phyloP scores from a whole-genome alignment of 352 stramenopile genomes.

The Chrysophaeum taylorii region DNA sequence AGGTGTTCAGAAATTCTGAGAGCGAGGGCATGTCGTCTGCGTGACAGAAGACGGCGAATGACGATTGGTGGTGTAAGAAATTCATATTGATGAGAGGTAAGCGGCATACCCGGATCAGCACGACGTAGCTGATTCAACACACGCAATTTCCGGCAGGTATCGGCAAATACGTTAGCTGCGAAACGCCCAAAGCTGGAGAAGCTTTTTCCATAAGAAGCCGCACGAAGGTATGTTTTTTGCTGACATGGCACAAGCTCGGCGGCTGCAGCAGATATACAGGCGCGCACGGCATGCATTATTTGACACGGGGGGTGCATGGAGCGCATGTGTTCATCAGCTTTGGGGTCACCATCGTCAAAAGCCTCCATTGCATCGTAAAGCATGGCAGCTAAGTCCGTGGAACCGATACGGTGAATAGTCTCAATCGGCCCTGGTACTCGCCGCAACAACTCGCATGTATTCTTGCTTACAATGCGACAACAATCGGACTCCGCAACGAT shows the following conservation, averaged over 20 bases:
- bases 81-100: background rate
- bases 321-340: constrained; percentile 1
- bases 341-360: background rate
- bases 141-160: background rate
- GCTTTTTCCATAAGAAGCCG: background rate
- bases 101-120: background rate
- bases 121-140: background rate
- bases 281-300: background rate
- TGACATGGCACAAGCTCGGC: background rate
- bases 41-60: background rate
- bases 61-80: background rate
- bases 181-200: background rate
- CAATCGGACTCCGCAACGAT: background rate
- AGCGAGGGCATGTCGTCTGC: background rate
- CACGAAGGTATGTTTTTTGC: background rate
- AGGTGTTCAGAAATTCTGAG: background rate
- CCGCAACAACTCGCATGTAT: background rate
- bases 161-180: background rate
- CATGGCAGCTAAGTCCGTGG: background rate
- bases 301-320: background rate
- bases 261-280: background rate
- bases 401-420: background rate
- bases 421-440: background rate
- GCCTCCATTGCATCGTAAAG: background rate
- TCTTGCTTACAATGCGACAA: background rate